Evolutionary conservation across 805 yeast genomes (phyloP).

Genomic region (Pichia nanzhaoensis): DNA sequence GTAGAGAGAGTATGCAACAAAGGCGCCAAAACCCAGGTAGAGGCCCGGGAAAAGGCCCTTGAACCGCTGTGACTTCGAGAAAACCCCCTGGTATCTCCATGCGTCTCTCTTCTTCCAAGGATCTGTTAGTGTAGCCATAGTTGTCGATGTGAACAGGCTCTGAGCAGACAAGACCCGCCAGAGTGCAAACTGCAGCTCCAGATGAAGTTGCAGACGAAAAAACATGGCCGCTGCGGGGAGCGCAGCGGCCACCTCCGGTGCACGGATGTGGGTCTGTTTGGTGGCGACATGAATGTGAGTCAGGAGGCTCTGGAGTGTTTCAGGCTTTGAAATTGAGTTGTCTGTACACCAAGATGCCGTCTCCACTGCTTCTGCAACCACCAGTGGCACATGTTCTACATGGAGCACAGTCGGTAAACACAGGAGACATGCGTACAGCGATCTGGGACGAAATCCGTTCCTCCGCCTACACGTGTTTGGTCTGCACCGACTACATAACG

Average conservation of each 20-base stretch:
- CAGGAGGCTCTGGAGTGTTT: too few species aligned
- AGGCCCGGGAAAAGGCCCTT: conserved; percentile 75
- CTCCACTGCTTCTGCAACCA: too few species aligned
- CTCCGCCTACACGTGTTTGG: conserved; percentile 76
- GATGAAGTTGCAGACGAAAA: too few species aligned
- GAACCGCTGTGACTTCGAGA: conserved; percentile 62
- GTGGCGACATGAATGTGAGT: neutral
- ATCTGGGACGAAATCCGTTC: conserved; percentile 53
- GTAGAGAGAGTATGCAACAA: conserved; percentile 54
- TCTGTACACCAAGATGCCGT: too few species aligned
- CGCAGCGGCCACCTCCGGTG: neutral
- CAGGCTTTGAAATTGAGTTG: too few species aligned
- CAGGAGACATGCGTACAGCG: conserved; percentile 11
- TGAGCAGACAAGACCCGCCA: too few species aligned
- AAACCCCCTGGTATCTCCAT: conserved; percentile 84
- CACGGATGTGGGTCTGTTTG: conserved; percentile 3
- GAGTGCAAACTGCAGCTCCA: too few species aligned
- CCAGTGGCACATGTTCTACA: too few species aligned
- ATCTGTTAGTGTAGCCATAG: conserved; percentile 28
- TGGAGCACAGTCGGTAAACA: neutral
- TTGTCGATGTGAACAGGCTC: too few species aligned
- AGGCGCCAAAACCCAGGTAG: conserved; percentile 72
- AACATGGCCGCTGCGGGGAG: too few species aligned
- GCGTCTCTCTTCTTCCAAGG: conserved; percentile 64
- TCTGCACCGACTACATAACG: conserved; percentile 80